phyloP scores from a whole-genome alignment of 352 stramenopile genomes.

The Globisporangium parvum region DNA sequence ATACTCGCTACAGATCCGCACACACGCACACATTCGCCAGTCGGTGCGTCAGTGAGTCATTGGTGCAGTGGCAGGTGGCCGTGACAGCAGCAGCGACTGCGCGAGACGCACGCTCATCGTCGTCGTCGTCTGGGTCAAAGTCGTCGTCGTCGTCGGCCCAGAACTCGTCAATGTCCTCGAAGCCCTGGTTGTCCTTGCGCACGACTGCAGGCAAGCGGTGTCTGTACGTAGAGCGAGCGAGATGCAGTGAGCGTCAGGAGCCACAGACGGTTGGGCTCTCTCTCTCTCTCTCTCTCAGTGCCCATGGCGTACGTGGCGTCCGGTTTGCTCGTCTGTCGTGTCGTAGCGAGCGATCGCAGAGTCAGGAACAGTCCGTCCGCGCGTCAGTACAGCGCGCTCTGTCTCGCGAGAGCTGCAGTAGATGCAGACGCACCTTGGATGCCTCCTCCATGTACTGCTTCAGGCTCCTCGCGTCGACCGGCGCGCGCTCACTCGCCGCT shows the following conservation, averaged over 20 bases:
- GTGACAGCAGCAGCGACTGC: neutral
- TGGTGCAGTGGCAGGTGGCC: neutral
- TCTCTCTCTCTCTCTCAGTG: too few relatives aligned
- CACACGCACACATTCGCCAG: neutral
- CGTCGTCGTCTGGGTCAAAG: constrained; percentile 16
- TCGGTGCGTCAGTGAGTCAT: neutral
- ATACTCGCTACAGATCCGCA: constrained; percentile 23
- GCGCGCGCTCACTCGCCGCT: constrained; percentile 34
- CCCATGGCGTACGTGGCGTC: too few relatives aligned
- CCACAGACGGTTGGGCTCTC: too few relatives aligned
- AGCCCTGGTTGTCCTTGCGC: constrained; percentile 70
- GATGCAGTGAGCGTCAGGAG: neutral
- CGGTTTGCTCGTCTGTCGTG: too few relatives aligned
- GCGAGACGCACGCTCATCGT: constrained; percentile 19
- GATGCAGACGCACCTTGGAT: constrained; percentile 19
- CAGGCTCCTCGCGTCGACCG: constrained; percentile 41
- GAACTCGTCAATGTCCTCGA: constrained; percentile 86
- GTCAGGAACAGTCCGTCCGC: too few relatives aligned
- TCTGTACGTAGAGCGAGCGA: constrained; percentile 11
- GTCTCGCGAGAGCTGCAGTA: too few relatives aligned
- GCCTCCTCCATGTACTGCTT: constrained; percentile 58
- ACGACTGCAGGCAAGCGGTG: constrained; percentile 45
- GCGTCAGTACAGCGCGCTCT: too few relatives aligned
- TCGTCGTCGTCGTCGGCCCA: constrained; percentile 63
- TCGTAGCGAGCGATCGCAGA: too few relatives aligned